Evolutionary conservation across 2,329 filamentous ascomycete genomes (phyloP).

Genomic region (Raffaelea arxii): DNA sequence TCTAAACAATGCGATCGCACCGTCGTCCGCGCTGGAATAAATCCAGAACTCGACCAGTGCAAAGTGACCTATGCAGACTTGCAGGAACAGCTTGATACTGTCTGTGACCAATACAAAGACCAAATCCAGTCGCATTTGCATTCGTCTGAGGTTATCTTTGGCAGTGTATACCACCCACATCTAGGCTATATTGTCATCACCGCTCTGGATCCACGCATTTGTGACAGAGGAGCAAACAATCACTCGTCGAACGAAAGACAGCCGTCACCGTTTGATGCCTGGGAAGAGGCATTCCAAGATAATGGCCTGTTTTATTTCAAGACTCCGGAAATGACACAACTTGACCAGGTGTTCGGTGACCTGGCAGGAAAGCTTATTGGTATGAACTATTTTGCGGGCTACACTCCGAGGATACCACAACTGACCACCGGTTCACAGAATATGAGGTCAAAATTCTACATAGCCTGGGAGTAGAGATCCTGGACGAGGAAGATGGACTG

Average conservation of each 20-base stretch:
- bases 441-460: slow-evolving; percentile 80
- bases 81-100: slow-evolving; percentile 59
- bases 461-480: slow-evolving; percentile 57
- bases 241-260: no score
- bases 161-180: slow-evolving; percentile 85
- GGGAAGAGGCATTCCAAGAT: slow-evolving; percentile 70
- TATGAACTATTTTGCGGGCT: slow-evolving; percentile 25
- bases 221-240: no score
- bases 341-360: slow-evolving; percentile 77
- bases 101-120: slow-evolving; percentile 53
- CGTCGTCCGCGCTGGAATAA: slow-evolving; percentile 62
- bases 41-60: slow-evolving; percentile 64
- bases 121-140: slow-evolving; percentile 51
- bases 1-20: slow-evolving; percentile 63
- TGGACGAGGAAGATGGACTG: slow-evolving; percentile 59
- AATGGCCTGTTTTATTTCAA: slow-evolving; percentile 75
- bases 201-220: slow-evolving; percentile 21
- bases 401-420: not conserved
- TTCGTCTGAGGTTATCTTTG: slow-evolving; percentile 46
- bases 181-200: slow-evolving; percentile 82
- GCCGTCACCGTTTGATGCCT: slow-evolving; percentile 43
- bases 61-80: slow-evolving; percentile 73
- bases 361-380: slow-evolving; percentile 76
- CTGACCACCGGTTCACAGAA: slow-evolving; percentile 22
- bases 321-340: slow-evolving; percentile 66